Evolutionary conservation across 2,329 filamentous ascomycete genomes (phyloP).

Genomic region (Colletotrichum sp.): DNA sequence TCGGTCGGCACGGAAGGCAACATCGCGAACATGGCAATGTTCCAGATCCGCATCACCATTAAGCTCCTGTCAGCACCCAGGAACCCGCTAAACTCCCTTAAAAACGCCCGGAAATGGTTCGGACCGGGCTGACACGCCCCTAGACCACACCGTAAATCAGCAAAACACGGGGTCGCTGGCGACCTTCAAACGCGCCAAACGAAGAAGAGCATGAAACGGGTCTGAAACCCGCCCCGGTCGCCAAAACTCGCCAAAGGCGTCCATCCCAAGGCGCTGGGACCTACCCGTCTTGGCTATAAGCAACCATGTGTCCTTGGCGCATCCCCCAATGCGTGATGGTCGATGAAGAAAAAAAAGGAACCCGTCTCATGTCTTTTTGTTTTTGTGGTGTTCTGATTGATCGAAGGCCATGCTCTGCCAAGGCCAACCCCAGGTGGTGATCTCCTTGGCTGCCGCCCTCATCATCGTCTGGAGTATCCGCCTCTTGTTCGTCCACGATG

Average conservation of each 20-base stretch:
- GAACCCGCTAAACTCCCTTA: not conserved
- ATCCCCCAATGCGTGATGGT: not conserved
- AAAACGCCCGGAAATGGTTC: not conserved
- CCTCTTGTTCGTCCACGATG: not conserved
- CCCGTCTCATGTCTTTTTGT: not conserved
- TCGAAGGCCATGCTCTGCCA: conserved; percentile 13
- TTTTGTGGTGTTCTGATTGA: not conserved
- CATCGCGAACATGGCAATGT: not conserved
- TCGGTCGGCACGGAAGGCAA: not conserved
- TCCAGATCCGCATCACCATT: not conserved
- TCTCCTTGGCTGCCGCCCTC: not conserved
- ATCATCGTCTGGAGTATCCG: conserved; percentile 14
- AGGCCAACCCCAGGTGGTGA: not conserved
- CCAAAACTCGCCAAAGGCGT: not conserved
- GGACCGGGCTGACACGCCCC: not conserved
- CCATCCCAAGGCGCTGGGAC: not conserved
- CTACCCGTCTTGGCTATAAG: not conserved
- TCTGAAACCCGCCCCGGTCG: conserved; percentile 1
- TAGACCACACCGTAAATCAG: not conserved
- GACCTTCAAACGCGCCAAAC: not conserved
- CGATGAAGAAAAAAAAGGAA: not conserved
- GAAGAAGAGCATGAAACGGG: not conserved
- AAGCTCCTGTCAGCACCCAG: not conserved
- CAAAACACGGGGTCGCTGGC: not conserved
- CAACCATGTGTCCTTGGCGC: not conserved